phyloP scores from a whole-genome alignment of 83 land plant species.

The Picea abies region DNA sequence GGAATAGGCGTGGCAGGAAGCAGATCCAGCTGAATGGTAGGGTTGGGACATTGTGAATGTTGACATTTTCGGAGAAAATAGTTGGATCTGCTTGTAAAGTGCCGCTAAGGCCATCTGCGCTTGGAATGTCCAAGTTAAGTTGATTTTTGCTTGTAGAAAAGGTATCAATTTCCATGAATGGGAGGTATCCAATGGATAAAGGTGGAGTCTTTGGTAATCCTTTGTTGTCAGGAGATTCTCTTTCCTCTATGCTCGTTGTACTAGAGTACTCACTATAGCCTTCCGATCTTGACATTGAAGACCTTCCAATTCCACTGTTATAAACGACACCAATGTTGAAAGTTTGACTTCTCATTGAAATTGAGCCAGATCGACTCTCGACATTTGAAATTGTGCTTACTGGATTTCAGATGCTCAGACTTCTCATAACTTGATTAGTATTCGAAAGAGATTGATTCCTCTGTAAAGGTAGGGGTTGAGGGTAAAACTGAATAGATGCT shows the following conservation, averaged over 20 bases:
- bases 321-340: background rate
- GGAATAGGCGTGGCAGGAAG: slow-evolving; percentile 41
- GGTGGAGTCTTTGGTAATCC: background rate
- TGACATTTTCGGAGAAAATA: background rate
- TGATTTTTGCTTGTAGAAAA: too few relatives aligned
- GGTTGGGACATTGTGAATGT: slow-evolving; percentile 21
- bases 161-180: background rate
- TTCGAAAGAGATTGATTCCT: slow-evolving; percentile 6
- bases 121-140: background rate
- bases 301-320: background rate
- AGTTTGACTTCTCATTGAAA: background rate
- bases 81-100: background rate
- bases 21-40: slow-evolving; percentile 50
- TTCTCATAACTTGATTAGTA: background rate
- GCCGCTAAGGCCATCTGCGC: background rate
- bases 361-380: background rate
- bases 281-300: background rate
- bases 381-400: background rate
- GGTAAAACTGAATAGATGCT: background rate
- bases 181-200: background rate
- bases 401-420: background rate
- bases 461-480: slow-evolving; percentile 4
- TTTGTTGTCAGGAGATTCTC: slow-evolving; percentile 1
- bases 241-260: background rate
- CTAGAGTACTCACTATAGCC: too few relatives aligned